Base-by-base conservation (phyloP, 371 early-diverging fungal genomes). In the Massospora cicadina region DNA sequence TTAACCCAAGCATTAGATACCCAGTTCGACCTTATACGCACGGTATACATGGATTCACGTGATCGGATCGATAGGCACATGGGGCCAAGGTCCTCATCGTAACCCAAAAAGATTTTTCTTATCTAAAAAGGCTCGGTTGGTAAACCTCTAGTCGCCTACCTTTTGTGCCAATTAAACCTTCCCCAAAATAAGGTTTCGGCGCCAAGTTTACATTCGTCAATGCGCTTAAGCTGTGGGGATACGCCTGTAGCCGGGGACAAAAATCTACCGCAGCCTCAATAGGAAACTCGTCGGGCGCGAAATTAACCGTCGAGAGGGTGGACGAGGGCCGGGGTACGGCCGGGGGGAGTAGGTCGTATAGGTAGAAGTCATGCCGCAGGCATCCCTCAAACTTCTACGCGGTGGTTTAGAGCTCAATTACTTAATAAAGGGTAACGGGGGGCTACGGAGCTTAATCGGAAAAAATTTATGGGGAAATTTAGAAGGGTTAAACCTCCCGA, bases 61-160 rank as follows among this genome's bases (percentile, higher is more conserved):
- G 54, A 24, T 27, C 29, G 5, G 54, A 64, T 21, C n/a, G 64
- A 56, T 31, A 54, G 30, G 31, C 55, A 64, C 17, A 64, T 30
- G 24, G 64, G 64, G 21, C 64, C 64, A 2, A 64, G 31, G 31
- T 64, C 64, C 27, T 64, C 64, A 31, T 64, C 64, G 23, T 64
- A 64, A 7, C 64, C 64, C 26, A 64, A 7, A 55, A 55, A 64
- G 24, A 62, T 43, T 12, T 62, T 62, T 54, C 53, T 43, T 13
- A 62, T n/a, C 26, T 59, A 23, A 59, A 3, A 12, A 17, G 3
- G 1, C 26, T 26, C n/a, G 13, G 13, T 10, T 17, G 2, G 26
- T 1, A 13, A 32, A 12, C 27, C 23, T 31, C 31, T 59, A 30
- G 2, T n/a, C 60, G n/a, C 31, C 31, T 17, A 26, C 21, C 21